These are phyloP conservation scores for Verticillium albo-atrum DNA, from an alignment of 2,329 filamentous ascomycete species.

Conservation along the genomic window DNA sequence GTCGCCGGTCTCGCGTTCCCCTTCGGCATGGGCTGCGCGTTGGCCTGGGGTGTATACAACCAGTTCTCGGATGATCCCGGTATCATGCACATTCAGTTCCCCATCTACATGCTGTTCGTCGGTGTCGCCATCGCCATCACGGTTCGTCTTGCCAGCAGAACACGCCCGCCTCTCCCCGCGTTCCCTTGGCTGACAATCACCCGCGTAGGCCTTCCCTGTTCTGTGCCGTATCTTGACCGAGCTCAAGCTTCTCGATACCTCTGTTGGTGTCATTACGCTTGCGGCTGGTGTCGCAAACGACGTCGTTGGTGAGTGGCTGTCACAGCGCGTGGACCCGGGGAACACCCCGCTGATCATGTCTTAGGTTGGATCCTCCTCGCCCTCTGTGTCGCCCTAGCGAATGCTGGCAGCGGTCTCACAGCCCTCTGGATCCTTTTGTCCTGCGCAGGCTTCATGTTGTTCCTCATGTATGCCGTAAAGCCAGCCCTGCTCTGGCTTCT, in stretches of 20 bases:
- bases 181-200: constrained; percentile 24
- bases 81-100: constrained; percentile 40
- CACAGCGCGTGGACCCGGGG: neutral
- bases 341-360: constrained; percentile 31
- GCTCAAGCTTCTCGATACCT: constrained; percentile 76
- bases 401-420: constrained; percentile 75
- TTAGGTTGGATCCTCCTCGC: constrained; percentile 88
- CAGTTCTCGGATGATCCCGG: constrained; percentile 53
- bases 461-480: constrained; percentile 69
- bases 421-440: constrained; percentile 82
- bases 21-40: constrained; percentile 74
- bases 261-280: constrained; percentile 82
- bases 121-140: constrained; percentile 93
- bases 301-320: constrained; percentile 33
- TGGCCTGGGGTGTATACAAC: constrained; percentile 77
- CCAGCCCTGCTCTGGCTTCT: constrained; percentile 74
- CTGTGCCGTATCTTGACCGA: constrained; percentile 91
- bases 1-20: constrained; percentile 76
- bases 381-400: constrained; percentile 88
- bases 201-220: constrained; percentile 64
- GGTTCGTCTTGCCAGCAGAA: neutral
- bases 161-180: neutral
- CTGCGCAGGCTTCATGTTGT: constrained; percentile 70
- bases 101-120: constrained; percentile 66
- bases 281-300: constrained; percentile 93